Percentiles rank a stretch among this genome's conserved stretches.
phyloP scores from a whole-genome alignment of 176 grass and related monocot species.

The Otatea glauca region DNA sequence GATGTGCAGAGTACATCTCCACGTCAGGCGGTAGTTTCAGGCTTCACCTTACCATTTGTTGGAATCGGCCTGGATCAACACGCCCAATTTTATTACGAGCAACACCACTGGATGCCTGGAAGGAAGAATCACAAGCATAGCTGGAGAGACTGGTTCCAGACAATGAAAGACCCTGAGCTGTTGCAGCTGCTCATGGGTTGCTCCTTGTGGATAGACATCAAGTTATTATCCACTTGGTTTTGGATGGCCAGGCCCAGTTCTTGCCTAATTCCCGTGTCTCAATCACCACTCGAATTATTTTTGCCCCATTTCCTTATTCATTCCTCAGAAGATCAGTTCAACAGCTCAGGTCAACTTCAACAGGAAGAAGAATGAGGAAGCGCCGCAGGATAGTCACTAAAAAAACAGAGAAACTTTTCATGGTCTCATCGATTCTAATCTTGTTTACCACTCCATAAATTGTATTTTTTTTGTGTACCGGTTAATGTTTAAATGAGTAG shows the following conservation, averaged over 20 bases:
- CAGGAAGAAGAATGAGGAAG: slow-evolving; percentile 21
- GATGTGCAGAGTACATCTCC: neutral
- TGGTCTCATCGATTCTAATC: neutral
- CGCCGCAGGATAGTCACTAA: neutral
- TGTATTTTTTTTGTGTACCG: neutral
- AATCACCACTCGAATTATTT: slow-evolving; percentile 24
- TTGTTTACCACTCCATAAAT: neutral
- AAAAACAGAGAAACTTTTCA: neutral
- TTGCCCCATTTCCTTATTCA: neutral
- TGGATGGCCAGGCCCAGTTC: slow-evolving; percentile 19
- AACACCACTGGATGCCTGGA: neutral
- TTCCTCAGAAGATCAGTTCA: slow-evolving; percentile 15
- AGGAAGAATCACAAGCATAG: neutral
- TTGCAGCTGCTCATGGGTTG: slow-evolving; percentile 19
- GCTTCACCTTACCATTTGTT: neutral
- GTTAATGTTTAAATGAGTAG: neutral
- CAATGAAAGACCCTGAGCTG: neutral
- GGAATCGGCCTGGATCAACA: no score
- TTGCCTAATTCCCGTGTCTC: slow-evolving; percentile 39
- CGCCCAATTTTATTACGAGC: no score
- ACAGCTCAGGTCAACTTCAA: slow-evolving; percentile 16
- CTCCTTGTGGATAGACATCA: slow-evolving; percentile 47
- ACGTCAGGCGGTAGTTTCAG: slow-evolving; percentile 1
- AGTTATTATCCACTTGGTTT: slow-evolving; percentile 41
- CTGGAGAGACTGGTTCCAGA: neutral